Conservation (phyloP, 371 early-diverging fungal genomes). For the Mortierella sp. region DNA sequence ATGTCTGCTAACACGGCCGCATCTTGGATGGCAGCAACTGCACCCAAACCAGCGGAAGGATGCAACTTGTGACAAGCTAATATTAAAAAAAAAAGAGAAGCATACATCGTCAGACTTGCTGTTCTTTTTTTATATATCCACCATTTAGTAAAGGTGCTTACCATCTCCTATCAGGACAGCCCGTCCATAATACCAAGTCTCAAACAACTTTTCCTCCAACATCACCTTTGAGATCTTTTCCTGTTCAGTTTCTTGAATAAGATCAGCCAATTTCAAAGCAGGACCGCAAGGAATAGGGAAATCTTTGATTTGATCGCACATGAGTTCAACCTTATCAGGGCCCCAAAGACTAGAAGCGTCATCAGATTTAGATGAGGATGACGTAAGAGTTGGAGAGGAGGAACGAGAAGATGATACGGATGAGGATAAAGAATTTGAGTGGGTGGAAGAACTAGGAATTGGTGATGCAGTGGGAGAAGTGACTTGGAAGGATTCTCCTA, state of each 20-base stretch:
- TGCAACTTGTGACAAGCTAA: constrained; percentile 29
- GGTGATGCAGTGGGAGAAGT: neutral
- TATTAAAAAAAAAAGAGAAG: neutral
- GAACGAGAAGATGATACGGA: constrained; percentile 7
- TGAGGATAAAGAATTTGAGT: neutral
- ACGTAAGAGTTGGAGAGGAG: constrained; percentile 3
- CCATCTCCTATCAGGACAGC: constrained; percentile 32
- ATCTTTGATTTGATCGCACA: constrained; percentile 30
- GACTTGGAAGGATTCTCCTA: constrained; percentile 12
- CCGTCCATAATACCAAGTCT: constrained; percentile 37
- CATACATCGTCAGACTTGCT: neutral
- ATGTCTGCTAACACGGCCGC: constrained; percentile 26
- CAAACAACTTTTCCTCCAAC: constrained; percentile 45
- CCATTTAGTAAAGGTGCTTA: neutral
- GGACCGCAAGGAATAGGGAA: constrained; percentile 40
- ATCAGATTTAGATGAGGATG: neutral
- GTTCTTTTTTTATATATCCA: neutral
- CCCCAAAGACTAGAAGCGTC: too few relatives aligned
- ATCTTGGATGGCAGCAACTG: constrained; percentile 39
- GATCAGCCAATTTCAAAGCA: constrained; percentile 17
- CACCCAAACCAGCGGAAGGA: constrained; percentile 15
- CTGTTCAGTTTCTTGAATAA: constrained; percentile 20
- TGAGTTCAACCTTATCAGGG: constrained; percentile 12
- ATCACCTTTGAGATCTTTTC: constrained; percentile 36
- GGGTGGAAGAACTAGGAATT: neutral